phyloP scores from a whole-genome alignment of 495 filamentous ascomycete species.

The Trichoderma virens region DNA sequence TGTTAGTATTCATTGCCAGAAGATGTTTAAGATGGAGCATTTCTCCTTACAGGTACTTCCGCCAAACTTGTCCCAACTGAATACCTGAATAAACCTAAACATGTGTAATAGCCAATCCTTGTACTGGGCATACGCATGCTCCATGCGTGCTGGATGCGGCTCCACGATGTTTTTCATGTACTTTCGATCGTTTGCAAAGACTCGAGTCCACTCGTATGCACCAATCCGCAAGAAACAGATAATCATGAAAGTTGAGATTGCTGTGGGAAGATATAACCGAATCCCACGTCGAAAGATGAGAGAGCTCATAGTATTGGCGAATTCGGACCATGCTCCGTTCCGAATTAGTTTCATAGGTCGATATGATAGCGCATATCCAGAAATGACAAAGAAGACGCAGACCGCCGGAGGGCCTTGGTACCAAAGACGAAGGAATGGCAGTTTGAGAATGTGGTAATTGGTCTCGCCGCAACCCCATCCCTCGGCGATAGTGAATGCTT shows the following conservation, averaged over 20 bases:
- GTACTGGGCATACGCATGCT: constrained; percentile 21
- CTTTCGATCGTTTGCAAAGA: constrained; percentile 26
- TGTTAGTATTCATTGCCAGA: constrained; percentile 35
- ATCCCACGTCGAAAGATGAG: constrained; percentile 60
- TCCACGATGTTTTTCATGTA: constrained; percentile 35
- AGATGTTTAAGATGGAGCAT: constrained; percentile 33
- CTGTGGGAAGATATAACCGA: constrained; percentile 58
- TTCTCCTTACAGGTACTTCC: constrained; percentile 28
- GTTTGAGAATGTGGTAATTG: constrained; percentile 43
- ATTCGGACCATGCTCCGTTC: constrained; percentile 28
- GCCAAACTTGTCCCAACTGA: constrained; percentile 31
- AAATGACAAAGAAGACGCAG: constrained; percentile 69
- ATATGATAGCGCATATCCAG: constrained; percentile 60
- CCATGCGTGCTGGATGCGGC: constrained; percentile 26
- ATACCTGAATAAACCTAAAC: constrained; percentile 32
- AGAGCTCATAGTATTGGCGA: constrained; percentile 42
- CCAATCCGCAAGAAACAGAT: constrained; percentile 50
- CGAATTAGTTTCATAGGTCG: constrained; percentile 55
- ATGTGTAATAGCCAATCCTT: constrained; percentile 27
- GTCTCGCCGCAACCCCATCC: constrained; percentile 26
- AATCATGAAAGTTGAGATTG: constrained; percentile 51
- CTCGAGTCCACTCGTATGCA: constrained; percentile 35
- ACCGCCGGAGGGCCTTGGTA: constrained; percentile 66
- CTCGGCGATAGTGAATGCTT: constrained; percentile 35
- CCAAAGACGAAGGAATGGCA: constrained; percentile 59